Percentiles rank a stretch among this genome's conserved stretches.
These are phyloP conservation scores for Termitomyces bulborhizus DNA, from an alignment of 768 basidiomycete genomes.

Conservation along the genomic window DNA sequence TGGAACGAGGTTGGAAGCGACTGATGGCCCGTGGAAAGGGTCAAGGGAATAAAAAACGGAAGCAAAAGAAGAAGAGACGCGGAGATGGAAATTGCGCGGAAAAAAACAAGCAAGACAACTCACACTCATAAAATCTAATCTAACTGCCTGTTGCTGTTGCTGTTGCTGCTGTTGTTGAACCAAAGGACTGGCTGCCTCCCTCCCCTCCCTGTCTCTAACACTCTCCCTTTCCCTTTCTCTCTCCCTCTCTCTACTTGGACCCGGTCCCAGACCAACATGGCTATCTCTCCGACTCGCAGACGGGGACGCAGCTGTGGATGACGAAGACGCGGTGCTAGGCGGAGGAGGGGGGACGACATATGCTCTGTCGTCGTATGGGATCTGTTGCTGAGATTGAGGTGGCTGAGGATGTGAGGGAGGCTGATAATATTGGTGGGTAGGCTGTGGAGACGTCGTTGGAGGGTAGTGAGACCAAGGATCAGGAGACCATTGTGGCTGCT, in stretches of 20 bases:
- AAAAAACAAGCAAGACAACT: neutral
- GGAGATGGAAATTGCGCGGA: no score
- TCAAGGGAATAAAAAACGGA: no score
- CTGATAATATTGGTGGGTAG: no score
- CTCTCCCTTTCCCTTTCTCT: neutral
- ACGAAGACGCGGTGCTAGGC: neutral
- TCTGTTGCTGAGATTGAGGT: neutral
- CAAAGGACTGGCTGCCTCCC: slow-evolving; percentile 1
- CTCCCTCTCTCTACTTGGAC: no score
- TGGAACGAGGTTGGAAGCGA: no score
- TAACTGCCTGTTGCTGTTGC: neutral
- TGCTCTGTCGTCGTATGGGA: neutral
- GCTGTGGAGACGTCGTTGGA: no score
- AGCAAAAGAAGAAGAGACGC: no score
- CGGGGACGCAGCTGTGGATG: neutral
- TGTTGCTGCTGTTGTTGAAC: neutral
- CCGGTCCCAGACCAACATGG: no score
- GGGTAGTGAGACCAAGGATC: neutral
- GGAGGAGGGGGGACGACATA: neutral
- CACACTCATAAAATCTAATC: neutral
- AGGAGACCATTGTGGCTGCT: neutral
- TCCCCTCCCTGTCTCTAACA: neutral
- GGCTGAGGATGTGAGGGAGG: slow-evolving; percentile 11
- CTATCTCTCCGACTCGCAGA: neutral
- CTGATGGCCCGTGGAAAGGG: no score